Base-by-base conservation (phyloP, 306 rosid species). In the Cicer judaicum region DNA sequence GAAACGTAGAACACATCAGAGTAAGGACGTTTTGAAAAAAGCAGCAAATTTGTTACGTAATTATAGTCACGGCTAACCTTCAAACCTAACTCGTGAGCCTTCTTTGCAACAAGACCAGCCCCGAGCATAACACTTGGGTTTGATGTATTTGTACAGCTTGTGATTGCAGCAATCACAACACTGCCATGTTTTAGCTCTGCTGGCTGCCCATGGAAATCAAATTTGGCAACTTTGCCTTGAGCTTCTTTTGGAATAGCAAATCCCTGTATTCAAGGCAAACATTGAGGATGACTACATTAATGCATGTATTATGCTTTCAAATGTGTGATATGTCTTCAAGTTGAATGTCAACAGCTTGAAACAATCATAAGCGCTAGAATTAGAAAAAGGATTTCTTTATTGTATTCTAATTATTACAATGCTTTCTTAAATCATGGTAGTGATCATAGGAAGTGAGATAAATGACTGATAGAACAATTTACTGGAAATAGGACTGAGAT, bases 51-150 rank as follows among this genome's bases (percentile, higher is more conserved):
- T 70, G 18, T 6, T 9, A 48, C n/a, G 76, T 64, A 54, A 40
- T 40, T 24, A 16, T 66, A 81, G 62, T 40, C 57, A 53, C 47
- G 77, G 34, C 90, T 61, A 78, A 93, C 98, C 98, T 83, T 46
- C 80, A 93, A 83, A 74, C 98, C 98, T 74, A 86, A 93, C 40
- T 93, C 97, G 73, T 79, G 75, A 76, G 98, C 97, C 80, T 88
- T 93, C 81, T 91, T 91, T 0, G 98, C 97, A 61, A 91, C 98
- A 79, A 93, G 98, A 74, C 90, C 98, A 74, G 98, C 97, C 16
- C 97, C 98, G 75, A 93, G 96, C 98, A 93, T 93, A 82, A 93
- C 98, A 71, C 97, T 93, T 5, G 98, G 97, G 84, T 93, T 93
- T 83, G 98, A 93, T 47, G 98, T 93, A 80, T 93, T 93, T 75